These are phyloP conservation scores for Spergularia bocconei DNA, from an alignment of 148 eudicot species.

Conservation along the genomic window DNA sequence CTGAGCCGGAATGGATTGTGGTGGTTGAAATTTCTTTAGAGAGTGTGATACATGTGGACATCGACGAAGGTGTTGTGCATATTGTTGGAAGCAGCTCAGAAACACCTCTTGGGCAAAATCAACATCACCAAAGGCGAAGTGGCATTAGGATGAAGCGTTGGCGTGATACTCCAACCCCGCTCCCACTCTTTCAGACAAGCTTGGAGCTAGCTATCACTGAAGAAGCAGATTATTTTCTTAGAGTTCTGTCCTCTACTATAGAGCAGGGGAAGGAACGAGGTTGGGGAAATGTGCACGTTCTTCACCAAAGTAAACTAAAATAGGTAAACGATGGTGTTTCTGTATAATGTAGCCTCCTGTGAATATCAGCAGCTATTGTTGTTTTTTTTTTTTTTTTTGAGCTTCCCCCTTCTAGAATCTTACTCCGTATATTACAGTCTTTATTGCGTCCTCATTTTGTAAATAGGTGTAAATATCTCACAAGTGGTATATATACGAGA, in stretches of 20 bases:
- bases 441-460: too few species aligned
- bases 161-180: conserved; percentile 44
- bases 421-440: too few species aligned
- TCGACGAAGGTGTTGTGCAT: conserved; percentile 52
- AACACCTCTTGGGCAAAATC: conserved; percentile 45
- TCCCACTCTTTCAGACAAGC: conserved; percentile 74
- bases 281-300: conserved; percentile 61
- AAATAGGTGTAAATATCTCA: too few species aligned
- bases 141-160: conserved; percentile 38
- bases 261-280: conserved; percentile 74
- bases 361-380: neutral
- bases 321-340: too few species aligned
- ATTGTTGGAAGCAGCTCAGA: conserved; percentile 83
- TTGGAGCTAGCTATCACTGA: conserved; percentile 57
- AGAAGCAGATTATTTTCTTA: conserved; percentile 65
- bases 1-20: conserved; percentile 68
- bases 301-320: conserved; percentile 73
- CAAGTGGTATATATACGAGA: too few species aligned
- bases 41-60: conserved; percentile 73
- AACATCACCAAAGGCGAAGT: conserved; percentile 37
- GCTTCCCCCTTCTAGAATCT: neutral
- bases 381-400: too few species aligned
- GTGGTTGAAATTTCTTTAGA: conserved; percentile 66
- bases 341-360: neutral
- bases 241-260: conserved; percentile 47